phyloP scores from a whole-genome alignment of 768 basidiomycete genomes.

The Mycena crocata region DNA sequence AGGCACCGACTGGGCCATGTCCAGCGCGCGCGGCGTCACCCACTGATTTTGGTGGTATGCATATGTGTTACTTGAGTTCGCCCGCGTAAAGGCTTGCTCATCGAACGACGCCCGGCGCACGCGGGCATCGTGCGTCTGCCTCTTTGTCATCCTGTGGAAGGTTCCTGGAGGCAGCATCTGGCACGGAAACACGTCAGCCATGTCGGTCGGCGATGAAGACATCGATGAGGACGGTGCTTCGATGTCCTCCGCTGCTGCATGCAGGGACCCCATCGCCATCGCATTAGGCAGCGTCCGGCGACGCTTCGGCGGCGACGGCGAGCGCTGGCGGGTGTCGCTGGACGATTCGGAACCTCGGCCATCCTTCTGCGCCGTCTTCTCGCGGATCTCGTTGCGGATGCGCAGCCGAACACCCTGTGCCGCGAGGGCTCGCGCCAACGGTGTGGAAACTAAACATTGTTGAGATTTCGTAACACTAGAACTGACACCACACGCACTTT shows the following conservation, averaged over 20 bases:
- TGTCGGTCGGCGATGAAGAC: background rate
- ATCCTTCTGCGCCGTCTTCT: background rate
- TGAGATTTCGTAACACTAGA: background rate
- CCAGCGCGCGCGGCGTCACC: background rate
- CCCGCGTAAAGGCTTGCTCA: background rate
- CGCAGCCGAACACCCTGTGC: slow-evolving; percentile 58
- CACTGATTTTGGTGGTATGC: background rate
- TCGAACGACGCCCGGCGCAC: slow-evolving; percentile 12
- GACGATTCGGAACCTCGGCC: background rate
- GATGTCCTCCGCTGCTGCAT: too few relatives aligned
- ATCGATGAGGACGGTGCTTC: background rate
- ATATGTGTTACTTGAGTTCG: background rate
- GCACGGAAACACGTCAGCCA: background rate
- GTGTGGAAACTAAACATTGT: slow-evolving; percentile 48
- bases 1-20: background rate
- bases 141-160: background rate
- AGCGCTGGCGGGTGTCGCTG: background rate
- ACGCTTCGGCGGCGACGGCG: slow-evolving; percentile 30
- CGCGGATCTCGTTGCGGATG: slow-evolving; percentile 52
- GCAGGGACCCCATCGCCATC: too few relatives aligned
- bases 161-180: background rate
- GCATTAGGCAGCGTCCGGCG: slow-evolving; percentile 20
- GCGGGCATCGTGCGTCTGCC: background rate
- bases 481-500: slow-evolving; percentile 43
- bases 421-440: slow-evolving; percentile 52